Base-by-base conservation (phyloP, 2,329 filamentous ascomycete genomes). In the Neodidymelliopsis sp. region DNA sequence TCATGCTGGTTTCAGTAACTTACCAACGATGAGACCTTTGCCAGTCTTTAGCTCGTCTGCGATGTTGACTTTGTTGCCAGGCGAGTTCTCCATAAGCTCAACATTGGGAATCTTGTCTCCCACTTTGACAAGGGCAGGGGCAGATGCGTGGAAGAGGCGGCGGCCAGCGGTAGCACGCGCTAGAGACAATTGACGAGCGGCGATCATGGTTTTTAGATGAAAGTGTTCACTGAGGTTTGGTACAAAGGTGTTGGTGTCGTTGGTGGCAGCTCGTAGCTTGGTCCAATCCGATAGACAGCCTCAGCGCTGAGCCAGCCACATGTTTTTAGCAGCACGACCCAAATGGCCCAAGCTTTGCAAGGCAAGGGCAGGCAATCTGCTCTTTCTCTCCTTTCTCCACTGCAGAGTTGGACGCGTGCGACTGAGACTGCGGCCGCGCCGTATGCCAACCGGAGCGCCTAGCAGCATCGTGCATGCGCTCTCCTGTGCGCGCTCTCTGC, bases 11-110 rank as follows among this genome's bases (percentile, higher is more conserved):
- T 12, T 36, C 12, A 34, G 39, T 38, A 20, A 40, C 60, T 53
- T 57, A 72, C 70, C 70, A 57, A 97, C 82, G 69, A 97, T 87
- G 63, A 97, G 76, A 49, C 89, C 91, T 68, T 90, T 89, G 57
- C 84, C 85, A 19, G 62, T 64, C 37, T 47, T 52, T 56, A 95
- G 81, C 77, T 95, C 90, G 56, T 88, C 82, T 62, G 89, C 84
- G 51, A 97, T 81, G 75, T 90, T 93, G 74, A 97, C 85, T 76
- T 92, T 94, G 82, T 91, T 95, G 53, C 89, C 91, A 1, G 93
- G 93, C n/a, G 88, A 91, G 75, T 84, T 82, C 77, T 97, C 87
- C 62, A 96, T 82, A 38, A 89, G 85, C 57, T 91, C 85, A 49
- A 93, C 76, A 74, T 85, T 77, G 33, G 93, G 94, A 45, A 97